phyloP scores from a whole-genome alignment of 148 eudicot genomes.

The Amaranthus hypochondriacus region DNA sequence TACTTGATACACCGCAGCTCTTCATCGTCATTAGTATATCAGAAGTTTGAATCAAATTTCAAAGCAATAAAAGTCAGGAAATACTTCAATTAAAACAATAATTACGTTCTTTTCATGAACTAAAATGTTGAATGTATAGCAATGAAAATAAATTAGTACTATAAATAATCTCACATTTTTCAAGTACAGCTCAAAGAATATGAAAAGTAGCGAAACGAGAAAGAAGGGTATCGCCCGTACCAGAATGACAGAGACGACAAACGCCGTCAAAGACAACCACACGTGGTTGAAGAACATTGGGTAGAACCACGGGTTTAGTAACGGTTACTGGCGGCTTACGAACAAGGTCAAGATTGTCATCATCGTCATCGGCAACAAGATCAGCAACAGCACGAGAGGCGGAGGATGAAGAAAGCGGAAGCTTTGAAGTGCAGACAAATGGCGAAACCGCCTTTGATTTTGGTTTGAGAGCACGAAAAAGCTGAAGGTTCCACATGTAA shows the following conservation, averaged over 20 bases:
- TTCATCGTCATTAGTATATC: too few relatives aligned
- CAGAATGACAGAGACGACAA: constrained; percentile 84
- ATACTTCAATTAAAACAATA: too few relatives aligned
- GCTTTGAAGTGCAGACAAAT: constrained; percentile 3
- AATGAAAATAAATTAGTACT: too few relatives aligned
- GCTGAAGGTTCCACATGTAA: constrained; percentile 4
- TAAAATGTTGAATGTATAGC: too few relatives aligned
- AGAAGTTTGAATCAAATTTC: too few relatives aligned
- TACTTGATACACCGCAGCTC: too few relatives aligned
- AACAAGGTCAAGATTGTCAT: constrained; percentile 11
- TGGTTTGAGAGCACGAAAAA: neutral
- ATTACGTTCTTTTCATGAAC: too few relatives aligned
- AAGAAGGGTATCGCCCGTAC: constrained; percentile 27
- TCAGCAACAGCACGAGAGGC: constrained; percentile 18
- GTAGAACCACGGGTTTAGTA: constrained; percentile 18
- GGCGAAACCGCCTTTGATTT: neutral
- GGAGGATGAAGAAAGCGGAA: constrained; percentile 4
- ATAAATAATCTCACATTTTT: too few relatives aligned
- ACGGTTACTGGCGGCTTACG: constrained; percentile 12
- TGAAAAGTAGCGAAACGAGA: neutral
- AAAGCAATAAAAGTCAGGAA: too few relatives aligned
- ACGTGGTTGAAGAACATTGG: constrained; percentile 58
- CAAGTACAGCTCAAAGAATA: neutral
- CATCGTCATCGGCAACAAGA: constrained; percentile 19
- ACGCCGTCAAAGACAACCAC: constrained; percentile 88